Evolutionary conservation across 805 yeast species (phyloP).

Genomic region (Metschnikowia koreensis): DNA sequence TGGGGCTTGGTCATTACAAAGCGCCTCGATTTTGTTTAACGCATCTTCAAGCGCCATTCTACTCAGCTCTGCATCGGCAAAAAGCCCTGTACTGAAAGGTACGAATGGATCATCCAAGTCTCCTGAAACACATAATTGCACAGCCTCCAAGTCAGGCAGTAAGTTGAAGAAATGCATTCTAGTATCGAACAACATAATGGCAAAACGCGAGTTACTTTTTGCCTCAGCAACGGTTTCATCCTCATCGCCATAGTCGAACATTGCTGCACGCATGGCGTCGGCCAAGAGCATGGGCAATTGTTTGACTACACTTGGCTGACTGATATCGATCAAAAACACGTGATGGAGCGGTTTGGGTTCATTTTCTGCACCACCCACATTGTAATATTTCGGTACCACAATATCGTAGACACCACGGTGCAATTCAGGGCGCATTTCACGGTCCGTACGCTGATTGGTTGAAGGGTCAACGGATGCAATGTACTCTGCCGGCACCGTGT

Average conservation of each 20-base stretch:
- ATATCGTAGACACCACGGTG: slow-evolving; percentile 83
- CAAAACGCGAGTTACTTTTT: slow-evolving; percentile 32
- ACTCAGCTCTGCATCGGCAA: slow-evolving; percentile 74
- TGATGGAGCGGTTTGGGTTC: slow-evolving; percentile 51
- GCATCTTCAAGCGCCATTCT: slow-evolving; percentile 63
- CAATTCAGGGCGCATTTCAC: slow-evolving; percentile 68
- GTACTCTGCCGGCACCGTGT: slow-evolving; percentile 66
- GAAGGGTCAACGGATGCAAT: slow-evolving; percentile 55
- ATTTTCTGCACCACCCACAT: slow-evolving; percentile 43
- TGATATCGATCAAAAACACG: slow-evolving; percentile 71
- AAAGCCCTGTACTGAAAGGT: slow-evolving; percentile 76
- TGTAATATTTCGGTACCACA: slow-evolving; percentile 71
- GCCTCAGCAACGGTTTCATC: slow-evolving; percentile 15
- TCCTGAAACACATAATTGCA: slow-evolving; percentile 58
- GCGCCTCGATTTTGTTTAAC: slow-evolving; percentile 55
- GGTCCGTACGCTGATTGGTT: slow-evolving; percentile 62
- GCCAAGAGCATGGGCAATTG: slow-evolving; percentile 63
- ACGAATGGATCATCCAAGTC: slow-evolving; percentile 78
- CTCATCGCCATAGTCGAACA: slow-evolving; percentile 33
- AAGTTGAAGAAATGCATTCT: slow-evolving; percentile 72
- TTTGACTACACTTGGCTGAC: slow-evolving; percentile 54
- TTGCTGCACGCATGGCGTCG: slow-evolving; percentile 63
- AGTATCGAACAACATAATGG: slow-evolving; percentile 75
- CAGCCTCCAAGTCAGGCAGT: slow-evolving; percentile 50
- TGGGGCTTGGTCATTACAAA: slow-evolving; percentile 36